Evolutionary conservation across 805 yeast genomes (phyloP).

Genomic region (Vanderwaltozyma tropicalis): DNA sequence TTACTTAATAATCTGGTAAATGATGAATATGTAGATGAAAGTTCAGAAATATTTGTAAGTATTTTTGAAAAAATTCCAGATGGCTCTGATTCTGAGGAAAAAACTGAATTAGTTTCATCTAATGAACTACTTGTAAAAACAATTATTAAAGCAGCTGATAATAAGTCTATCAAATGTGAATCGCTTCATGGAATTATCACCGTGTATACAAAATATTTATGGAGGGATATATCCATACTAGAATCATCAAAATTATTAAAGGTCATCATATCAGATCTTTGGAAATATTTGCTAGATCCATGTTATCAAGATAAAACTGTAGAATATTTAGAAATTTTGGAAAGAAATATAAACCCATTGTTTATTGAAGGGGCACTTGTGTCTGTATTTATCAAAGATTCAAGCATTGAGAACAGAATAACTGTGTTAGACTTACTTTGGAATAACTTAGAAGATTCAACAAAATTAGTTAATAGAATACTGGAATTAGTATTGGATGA

Average conservation of each 20-base stretch:
- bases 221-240: constrained; percentile 17
- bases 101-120: constrained; percentile 19
- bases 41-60: constrained; percentile 29
- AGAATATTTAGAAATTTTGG: constrained; percentile 51
- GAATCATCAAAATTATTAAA: constrained; percentile 17
- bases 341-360: constrained; percentile 39
- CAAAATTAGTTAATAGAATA: constrained; percentile 42
- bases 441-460: constrained; percentile 48
- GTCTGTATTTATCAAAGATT: constrained; percentile 37
- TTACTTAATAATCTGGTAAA: constrained; percentile 16
- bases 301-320: constrained; percentile 61
- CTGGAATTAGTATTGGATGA: constrained; percentile 61
- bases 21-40: constrained; percentile 20
- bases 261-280: constrained; percentile 34
- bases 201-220: constrained; percentile 24
- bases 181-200: constrained; percentile 23
- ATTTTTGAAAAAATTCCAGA: constrained; percentile 41
- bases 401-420: constrained; percentile 33
- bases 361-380: constrained; percentile 68
- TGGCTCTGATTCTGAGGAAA: constrained; percentile 7
- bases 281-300: constrained; percentile 43
- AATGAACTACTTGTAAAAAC: constrained; percentile 27
- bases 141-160: constrained; percentile 11
- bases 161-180: constrained; percentile 6
- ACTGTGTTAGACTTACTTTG: constrained; percentile 58